phyloP scores from a whole-genome alignment of 2,329 filamentous ascomycete genomes.

The Monosporascus ibericus region DNA sequence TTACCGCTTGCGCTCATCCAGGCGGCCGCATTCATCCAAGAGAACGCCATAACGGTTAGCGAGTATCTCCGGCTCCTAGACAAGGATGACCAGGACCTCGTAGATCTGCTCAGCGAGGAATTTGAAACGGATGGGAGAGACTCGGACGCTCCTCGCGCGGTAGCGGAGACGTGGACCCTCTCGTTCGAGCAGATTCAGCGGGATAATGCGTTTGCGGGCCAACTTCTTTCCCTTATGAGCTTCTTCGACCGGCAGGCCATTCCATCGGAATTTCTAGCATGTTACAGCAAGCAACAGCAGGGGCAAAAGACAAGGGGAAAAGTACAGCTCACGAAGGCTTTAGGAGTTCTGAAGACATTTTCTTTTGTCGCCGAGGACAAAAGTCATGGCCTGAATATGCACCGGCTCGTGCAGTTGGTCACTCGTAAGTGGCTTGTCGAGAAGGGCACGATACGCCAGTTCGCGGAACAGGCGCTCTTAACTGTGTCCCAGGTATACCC shows the following conservation, averaged over 20 bases:
- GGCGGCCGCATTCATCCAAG: constrained; percentile 27
- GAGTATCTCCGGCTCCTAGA: constrained; percentile 33
- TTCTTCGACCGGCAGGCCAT: constrained; percentile 37
- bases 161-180: constrained; percentile 22
- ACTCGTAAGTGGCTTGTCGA: constrained; percentile 27
- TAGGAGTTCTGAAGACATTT: constrained; percentile 28
- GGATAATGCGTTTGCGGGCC: constrained; percentile 26
- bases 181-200: constrained; percentile 30
- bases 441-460: constrained; percentile 19
- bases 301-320: neutral
- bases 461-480: constrained; percentile 22
- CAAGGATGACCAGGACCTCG: constrained; percentile 22
- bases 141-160: constrained; percentile 29
- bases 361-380: constrained; percentile 26
- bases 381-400: constrained; percentile 32
- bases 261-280: too few species aligned
- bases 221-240: constrained; percentile 40
- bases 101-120: constrained; percentile 23
- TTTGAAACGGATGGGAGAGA: constrained; percentile 26
- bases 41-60: constrained; percentile 19
- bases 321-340: constrained; percentile 19
- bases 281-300: constrained; percentile 27
- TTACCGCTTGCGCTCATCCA: constrained; percentile 30
- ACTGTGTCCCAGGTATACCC: constrained; percentile 23
- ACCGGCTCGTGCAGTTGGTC: constrained; percentile 34